Evolutionary conservation across 495 filamentous ascomycete species (phyloP).

Genomic region (Penicillium odoratum): DNA sequence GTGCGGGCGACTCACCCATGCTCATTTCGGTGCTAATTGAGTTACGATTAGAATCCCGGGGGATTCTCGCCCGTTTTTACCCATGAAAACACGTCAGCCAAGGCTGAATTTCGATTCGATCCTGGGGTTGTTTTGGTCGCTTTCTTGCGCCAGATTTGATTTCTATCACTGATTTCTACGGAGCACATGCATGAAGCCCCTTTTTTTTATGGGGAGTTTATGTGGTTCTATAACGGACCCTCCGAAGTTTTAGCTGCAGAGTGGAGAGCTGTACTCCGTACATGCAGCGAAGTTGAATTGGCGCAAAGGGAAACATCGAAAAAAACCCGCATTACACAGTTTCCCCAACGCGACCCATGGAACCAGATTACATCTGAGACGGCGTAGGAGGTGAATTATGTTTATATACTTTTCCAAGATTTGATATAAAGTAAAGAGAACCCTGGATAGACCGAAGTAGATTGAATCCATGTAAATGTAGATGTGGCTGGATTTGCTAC

Average conservation of each 20-base stretch:
- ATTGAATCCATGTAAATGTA: background rate
- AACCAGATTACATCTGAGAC: conserved; percentile 10
- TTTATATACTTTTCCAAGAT: background rate
- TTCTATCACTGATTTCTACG: background rate
- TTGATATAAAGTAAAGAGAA: too few species aligned
- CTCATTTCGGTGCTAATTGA: conserved; percentile 14
- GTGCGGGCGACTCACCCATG: conserved; percentile 21
- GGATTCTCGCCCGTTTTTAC: conserved; percentile 22
- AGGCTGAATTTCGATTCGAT: conserved; percentile 2
- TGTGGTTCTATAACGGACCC: conserved; percentile 1
- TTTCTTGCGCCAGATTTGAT: background rate
- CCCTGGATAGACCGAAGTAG: background rate
- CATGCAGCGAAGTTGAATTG: conserved; percentile 3
- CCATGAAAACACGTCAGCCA: conserved; percentile 11
- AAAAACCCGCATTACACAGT: background rate
- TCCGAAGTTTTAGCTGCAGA: background rate
- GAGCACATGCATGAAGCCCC: background rate
- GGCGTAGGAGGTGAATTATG: conserved; percentile 14
- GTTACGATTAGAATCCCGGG: conserved; percentile 33
- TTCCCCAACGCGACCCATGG: conserved; percentile 16
- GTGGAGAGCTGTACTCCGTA: background rate
- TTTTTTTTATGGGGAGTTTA: background rate
- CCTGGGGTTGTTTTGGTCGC: background rate
- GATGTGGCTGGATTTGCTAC: background rate
- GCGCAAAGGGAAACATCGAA: conserved; percentile 13